Evolutionary conservation across 169 alveolate genomes (phyloP).

Genomic region (Ichthyophthirius multifiliis): DNA sequence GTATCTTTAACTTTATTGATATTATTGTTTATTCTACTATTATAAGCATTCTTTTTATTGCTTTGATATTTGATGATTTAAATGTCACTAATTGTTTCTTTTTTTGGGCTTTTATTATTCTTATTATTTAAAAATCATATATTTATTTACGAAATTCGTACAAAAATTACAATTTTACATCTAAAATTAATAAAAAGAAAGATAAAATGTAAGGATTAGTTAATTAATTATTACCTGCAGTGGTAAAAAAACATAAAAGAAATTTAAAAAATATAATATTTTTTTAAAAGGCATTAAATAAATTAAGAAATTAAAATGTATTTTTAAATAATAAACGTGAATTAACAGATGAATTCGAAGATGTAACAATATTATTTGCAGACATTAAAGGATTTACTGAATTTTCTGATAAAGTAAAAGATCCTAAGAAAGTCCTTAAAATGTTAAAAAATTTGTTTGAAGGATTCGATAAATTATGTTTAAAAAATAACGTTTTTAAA

Average conservation of each 20-base stretch:
- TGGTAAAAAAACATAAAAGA: background rate
- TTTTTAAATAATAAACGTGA: background rate
- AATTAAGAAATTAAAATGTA: background rate
- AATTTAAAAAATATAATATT: background rate
- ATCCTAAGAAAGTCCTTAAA: slow-evolving; percentile 73
- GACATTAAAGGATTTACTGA: slow-evolving; percentile 81
- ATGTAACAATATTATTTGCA: slow-evolving; percentile 77
- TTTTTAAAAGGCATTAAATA: background rate
- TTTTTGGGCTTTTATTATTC: background rate
- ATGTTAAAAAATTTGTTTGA: slow-evolving; percentile 68
- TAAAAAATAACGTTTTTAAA: slow-evolving; percentile 73
- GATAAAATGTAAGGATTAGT: background rate
- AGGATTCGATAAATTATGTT: slow-evolving; percentile 73
- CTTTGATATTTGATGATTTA: background rate
- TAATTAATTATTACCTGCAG: background rate
- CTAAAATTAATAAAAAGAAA: background rate
- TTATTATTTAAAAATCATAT: background rate
- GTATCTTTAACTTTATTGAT: background rate
- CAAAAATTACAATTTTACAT: background rate
- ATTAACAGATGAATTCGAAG: slow-evolving; percentile 60
- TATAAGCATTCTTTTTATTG: background rate
- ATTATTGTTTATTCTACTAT: background rate
- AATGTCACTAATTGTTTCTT: background rate
- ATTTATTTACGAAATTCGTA: background rate
- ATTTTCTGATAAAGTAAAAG: slow-evolving; percentile 55